These are phyloP conservation scores for Kurtzmaniella quercitrusa DNA, from an alignment of 1,139 yeast genomes.

Conservation along the genomic window DNA sequence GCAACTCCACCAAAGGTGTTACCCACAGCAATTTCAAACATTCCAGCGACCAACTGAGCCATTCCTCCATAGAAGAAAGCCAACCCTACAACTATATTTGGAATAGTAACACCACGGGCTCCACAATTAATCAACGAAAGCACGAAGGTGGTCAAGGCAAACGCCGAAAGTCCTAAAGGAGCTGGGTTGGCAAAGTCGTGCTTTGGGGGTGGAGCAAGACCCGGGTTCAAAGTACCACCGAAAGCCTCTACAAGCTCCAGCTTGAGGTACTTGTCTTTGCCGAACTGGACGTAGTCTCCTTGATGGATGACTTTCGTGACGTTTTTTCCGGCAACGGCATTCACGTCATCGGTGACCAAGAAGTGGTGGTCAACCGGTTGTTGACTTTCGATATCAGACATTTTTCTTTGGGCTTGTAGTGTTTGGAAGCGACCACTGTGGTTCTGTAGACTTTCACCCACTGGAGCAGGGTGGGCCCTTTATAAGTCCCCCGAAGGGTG, in stretches of 20 bases:
- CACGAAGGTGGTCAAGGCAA: constrained; percentile 82
- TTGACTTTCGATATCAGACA: constrained; percentile 28
- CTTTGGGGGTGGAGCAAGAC: constrained; percentile 57
- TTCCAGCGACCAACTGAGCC: constrained; percentile 68
- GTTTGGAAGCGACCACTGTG: neutral
- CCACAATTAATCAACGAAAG: constrained; percentile 52
- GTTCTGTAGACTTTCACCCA: neutral
- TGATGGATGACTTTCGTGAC: constrained; percentile 29
- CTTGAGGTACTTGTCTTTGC: constrained; percentile 63
- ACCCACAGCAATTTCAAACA: constrained; percentile 72
- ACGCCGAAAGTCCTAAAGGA: constrained; percentile 79
- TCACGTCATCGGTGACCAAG: constrained; percentile 8
- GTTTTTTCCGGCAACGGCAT: constrained; percentile 9
- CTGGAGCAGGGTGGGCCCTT: neutral
- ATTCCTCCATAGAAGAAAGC: constrained; percentile 88
- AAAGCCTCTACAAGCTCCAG: constrained; percentile 63
- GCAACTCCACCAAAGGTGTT: constrained; percentile 93
- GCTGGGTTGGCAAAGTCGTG: constrained; percentile 84
- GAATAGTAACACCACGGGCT: constrained; percentile 31
- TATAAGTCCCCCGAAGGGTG: neutral
- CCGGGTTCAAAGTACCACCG: constrained; percentile 71
- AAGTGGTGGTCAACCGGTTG: constrained; percentile 20
- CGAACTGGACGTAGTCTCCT: constrained; percentile 65
- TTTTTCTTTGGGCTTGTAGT: constrained; percentile 2
- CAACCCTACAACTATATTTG: constrained; percentile 49